A percentile compares a stretch with the other conserved stretches of the same genome.
Evolutionary conservation across 2,329 filamentous ascomycete genomes (phyloP).

Genomic region (Aspergillus versicolor): DNA sequence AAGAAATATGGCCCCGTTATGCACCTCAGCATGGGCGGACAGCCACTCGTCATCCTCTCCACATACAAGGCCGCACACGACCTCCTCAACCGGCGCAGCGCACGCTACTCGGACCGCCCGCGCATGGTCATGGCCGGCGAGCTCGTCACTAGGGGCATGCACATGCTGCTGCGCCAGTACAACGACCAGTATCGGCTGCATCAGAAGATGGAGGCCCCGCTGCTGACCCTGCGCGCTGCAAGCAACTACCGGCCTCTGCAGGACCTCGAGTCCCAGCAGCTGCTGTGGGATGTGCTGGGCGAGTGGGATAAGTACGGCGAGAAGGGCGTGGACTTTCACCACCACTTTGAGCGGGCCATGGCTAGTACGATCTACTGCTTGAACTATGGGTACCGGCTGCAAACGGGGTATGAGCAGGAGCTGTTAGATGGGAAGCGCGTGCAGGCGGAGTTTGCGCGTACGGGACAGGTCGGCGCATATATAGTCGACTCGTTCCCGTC

Average conservation of each 20-base stretch:
- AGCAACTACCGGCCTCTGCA: neutral
- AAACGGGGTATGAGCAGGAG: neutral
- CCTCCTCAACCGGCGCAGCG: neutral
- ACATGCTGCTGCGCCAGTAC: neutral
- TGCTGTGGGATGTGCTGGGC: neutral
- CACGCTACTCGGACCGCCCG: neutral
- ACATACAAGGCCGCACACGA: neutral
- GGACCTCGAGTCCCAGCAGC: slow-evolving; percentile 2
- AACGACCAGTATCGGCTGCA: neutral
- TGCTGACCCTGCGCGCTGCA: neutral
- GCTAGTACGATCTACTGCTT: slow-evolving; percentile 1
- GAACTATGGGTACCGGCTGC: neutral
- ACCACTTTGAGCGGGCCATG: neutral
- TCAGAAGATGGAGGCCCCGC: neutral
- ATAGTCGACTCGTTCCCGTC: neutral
- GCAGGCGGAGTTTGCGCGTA: neutral
- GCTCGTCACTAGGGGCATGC: neutral
- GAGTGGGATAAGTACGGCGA: neutral
- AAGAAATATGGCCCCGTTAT: slow-evolving; percentile 2
- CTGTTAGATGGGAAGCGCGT: neutral
- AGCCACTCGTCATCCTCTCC: neutral
- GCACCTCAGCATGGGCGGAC: neutral
- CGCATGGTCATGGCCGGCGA: slow-evolving; percentile 2
- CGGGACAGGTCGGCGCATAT: neutral
- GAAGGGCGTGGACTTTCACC: neutral